Percentiles rank a stretch among this genome's conserved stretches.
Evolutionary conservation across 2,329 filamentous ascomycete species (phyloP).

Genomic region (Ophiostoma novo-ulmi): DNA sequence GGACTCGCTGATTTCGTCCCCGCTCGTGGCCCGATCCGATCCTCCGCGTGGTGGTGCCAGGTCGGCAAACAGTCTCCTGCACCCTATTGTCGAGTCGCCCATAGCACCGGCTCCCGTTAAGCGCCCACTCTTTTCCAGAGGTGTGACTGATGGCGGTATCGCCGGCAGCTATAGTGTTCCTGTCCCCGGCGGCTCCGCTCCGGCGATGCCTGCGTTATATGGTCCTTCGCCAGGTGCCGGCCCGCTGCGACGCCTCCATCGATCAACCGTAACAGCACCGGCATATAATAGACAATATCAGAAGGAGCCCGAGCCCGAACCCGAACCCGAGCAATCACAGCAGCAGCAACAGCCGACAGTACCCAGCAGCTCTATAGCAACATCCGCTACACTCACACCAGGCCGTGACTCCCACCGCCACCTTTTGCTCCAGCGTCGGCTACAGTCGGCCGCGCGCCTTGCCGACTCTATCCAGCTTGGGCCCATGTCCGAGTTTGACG

Average conservation of each 20-base stretch:
- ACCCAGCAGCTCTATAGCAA: constrained; percentile 11
- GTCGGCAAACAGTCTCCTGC: constrained; percentile 17
- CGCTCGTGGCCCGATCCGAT: constrained; percentile 8
- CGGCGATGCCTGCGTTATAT: neutral
- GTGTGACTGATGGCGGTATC: neutral
- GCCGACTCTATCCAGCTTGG: constrained; percentile 29
- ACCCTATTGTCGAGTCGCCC: constrained; percentile 21
- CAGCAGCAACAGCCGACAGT: neutral
- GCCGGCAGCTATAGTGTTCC: constrained; percentile 23
- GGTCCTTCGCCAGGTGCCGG: constrained; percentile 3
- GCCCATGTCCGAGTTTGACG: constrained; percentile 30
- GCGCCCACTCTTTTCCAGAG: neutral
- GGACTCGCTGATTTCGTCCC: constrained; percentile 15
- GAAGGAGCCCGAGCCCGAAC: neutral
- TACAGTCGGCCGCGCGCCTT: constrained; percentile 27
- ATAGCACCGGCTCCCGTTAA: neutral
- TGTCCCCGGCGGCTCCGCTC: constrained; percentile 1
- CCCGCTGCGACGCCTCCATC: constrained; percentile 19
- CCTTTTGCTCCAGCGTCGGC: constrained; percentile 24
- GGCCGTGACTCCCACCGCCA: constrained; percentile 14
- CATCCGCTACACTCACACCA: neutral
- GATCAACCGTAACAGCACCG: constrained; percentile 15
- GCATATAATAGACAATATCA: neutral
- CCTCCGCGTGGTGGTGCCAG: neutral
- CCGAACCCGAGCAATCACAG: neutral